Conservation (phyloP, 2,329 filamentous ascomycete genomes). For the Fusarium sp. region DNA sequence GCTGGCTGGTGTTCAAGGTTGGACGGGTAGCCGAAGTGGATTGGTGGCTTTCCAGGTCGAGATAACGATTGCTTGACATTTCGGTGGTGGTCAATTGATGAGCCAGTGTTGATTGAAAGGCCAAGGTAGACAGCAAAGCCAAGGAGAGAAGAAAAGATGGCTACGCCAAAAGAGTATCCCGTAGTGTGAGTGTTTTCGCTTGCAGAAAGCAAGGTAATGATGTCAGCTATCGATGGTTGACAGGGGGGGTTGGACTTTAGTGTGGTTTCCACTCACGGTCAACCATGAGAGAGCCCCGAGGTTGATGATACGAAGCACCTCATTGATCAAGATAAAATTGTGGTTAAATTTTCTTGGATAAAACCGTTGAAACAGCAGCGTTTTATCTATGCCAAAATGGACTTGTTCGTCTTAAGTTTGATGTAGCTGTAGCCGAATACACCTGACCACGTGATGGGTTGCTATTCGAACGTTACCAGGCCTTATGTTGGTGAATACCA, state of each 20-base stretch:
- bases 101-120: conserved; percentile 4
- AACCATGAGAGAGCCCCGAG: neutral
- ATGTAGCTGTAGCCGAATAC: neutral
- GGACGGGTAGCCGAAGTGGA: conserved; percentile 8
- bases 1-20: conserved; percentile 26
- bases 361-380: neutral
- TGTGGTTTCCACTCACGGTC: conserved; percentile 15
- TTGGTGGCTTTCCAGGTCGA: conserved; percentile 43
- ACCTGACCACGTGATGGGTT: conserved; percentile 22
- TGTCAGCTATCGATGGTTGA: conserved; percentile 43
- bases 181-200: conserved; percentile 20
- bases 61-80: conserved; percentile 54
- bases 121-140: conserved; percentile 10
- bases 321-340: neutral
- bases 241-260: conserved; percentile 29
- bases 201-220: conserved; percentile 44
- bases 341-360: neutral
- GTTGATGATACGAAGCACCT: neutral
- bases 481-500: neutral
- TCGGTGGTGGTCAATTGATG: conserved; percentile 19
- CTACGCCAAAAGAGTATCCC: conserved; percentile 13
- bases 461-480: neutral
- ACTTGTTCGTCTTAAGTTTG: neutral
- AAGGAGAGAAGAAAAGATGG: conserved; percentile 9
- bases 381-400: neutral